phyloP scores from a whole-genome alignment of 257 asterid genomes.

The Phtheirospermum japonicum region DNA sequence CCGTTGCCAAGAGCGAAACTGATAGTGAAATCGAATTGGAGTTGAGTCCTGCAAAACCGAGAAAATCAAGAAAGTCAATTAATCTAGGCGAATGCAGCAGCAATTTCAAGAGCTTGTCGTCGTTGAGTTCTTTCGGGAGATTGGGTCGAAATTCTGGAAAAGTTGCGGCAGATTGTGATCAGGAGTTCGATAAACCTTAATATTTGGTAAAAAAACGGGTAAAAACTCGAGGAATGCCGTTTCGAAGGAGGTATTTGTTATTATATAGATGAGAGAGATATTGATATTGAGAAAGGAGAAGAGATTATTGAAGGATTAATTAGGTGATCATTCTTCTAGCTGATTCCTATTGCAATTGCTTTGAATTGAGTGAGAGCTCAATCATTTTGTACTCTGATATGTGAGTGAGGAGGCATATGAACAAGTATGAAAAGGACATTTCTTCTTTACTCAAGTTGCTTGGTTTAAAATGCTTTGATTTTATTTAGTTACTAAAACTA shows the following conservation, averaged over 20 bases:
- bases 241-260: background rate
- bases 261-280: slow-evolving; percentile 2
- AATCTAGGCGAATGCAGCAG: slow-evolving; percentile 58
- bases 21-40: slow-evolving; percentile 38
- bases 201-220: background rate
- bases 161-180: slow-evolving; percentile 45
- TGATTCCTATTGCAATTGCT: background rate
- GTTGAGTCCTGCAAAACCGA: slow-evolving; percentile 46
- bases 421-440: background rate
- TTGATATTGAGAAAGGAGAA: background rate
- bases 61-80: slow-evolving; percentile 41
- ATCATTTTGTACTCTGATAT: slow-evolving; percentile 24
- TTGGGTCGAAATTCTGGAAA: slow-evolving; percentile 53
- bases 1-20: slow-evolving; percentile 45
- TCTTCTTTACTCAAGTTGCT: too few species aligned
- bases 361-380: slow-evolving; percentile 24
- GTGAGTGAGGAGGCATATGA: background rate
- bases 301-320: slow-evolving; percentile 7
- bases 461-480: too few species aligned
- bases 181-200: slow-evolving; percentile 40
- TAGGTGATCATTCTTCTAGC: background rate
- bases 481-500: too few species aligned
- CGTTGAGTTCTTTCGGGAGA: slow-evolving; percentile 59
- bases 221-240: too few species aligned
- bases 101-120: slow-evolving; percentile 54